A percentile compares a stretch with the other conserved stretches of the same genome.
phyloP scores from a whole-genome alignment of 371 early-diverging fungal genomes.

The Mucor lusitanicus region DNA sequence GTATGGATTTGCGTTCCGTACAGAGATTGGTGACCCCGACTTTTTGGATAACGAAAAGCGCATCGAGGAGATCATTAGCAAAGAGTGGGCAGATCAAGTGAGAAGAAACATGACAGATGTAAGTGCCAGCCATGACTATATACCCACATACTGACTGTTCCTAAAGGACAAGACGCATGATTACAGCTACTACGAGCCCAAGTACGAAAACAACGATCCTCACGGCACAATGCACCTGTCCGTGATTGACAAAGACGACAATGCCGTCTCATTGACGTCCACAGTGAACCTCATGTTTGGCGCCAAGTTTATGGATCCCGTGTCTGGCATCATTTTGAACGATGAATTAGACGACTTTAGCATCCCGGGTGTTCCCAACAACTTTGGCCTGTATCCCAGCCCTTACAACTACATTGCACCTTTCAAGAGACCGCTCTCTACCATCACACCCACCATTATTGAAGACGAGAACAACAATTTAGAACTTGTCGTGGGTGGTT shows the following conservation, averaged over 20 bases:
- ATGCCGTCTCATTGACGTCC: slow-evolving; percentile 90
- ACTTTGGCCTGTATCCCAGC: slow-evolving; percentile 84
- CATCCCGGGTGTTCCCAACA: slow-evolving; percentile 82
- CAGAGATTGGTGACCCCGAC: slow-evolving; percentile 81
- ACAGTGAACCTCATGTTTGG: slow-evolving; percentile 98
- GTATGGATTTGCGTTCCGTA: slow-evolving; percentile 85
- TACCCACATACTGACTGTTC: too few relatives aligned
- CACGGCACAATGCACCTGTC: slow-evolving; percentile 99
- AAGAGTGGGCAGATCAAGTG: slow-evolving; percentile 66
- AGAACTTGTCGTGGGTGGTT: slow-evolving; percentile 84
- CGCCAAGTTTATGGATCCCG: slow-evolving; percentile 88
- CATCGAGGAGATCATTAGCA: slow-evolving; percentile 64
- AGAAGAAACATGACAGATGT: slow-evolving; percentile 75
- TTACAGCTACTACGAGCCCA: slow-evolving; percentile 76
- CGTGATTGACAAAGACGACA: slow-evolving; percentile 77
- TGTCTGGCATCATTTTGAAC: slow-evolving; percentile 97
- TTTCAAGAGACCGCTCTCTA: slow-evolving; percentile 92
- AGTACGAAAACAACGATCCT: slow-evolving; percentile 74
- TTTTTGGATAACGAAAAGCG: slow-evolving; percentile 54
- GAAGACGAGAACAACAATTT: slow-evolving; percentile 67
- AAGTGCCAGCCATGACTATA: slow-evolving; percentile 12
- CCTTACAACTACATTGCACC: slow-evolving; percentile 84
- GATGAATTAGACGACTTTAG: slow-evolving; percentile 99
- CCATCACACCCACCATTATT: slow-evolving; percentile 86
- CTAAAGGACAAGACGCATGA: slow-evolving; percentile 41